phyloP scores from a whole-genome alignment of 2,329 filamentous ascomycete genomes.

The Penicillium sp. region DNA sequence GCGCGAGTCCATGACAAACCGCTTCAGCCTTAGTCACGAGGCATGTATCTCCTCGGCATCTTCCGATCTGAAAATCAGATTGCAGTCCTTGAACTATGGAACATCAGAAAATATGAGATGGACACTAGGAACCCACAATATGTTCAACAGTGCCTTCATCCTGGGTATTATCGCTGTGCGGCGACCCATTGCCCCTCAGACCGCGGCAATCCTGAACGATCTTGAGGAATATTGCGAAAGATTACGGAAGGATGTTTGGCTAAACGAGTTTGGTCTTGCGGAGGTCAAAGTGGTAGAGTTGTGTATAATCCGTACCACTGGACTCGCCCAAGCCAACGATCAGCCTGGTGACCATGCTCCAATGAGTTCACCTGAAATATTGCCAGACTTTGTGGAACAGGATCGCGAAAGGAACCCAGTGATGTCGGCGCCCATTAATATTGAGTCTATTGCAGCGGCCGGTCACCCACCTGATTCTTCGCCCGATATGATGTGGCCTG shows the following conservation, averaged over 20 bases:
- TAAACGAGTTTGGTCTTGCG: slow-evolving; percentile 43
- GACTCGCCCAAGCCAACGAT: background rate
- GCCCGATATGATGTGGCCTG: slow-evolving; percentile 12
- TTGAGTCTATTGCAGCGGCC: background rate
- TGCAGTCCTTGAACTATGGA: slow-evolving; percentile 29
- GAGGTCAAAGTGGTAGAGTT: slow-evolving; percentile 46
- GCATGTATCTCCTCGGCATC: slow-evolving; percentile 44
- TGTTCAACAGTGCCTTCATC: slow-evolving; percentile 46
- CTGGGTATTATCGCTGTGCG: slow-evolving; percentile 39
- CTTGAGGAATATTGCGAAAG: slow-evolving; percentile 44
- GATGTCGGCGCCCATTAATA: background rate
- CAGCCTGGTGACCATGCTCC: background rate
- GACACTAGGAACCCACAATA: slow-evolving; percentile 38
- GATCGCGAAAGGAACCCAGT: background rate
- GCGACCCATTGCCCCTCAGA: slow-evolving; percentile 31
- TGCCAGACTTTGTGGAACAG: slow-evolving; percentile 2
- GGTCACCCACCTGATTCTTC: background rate
- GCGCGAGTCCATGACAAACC: slow-evolving; percentile 42
- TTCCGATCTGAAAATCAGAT: slow-evolving; percentile 40
- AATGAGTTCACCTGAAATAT: background rate
- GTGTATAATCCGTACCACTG: slow-evolving; percentile 31
- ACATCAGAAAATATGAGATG: slow-evolving; percentile 36
- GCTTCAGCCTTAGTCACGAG: slow-evolving; percentile 41
- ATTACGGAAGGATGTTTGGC: slow-evolving; percentile 41
- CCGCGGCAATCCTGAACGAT: slow-evolving; percentile 35